Evolutionary conservation across 805 yeast species (phyloP), one percentile per base, ranked within the genome.

Genomic region (Ogataea zsoltii): DNA sequence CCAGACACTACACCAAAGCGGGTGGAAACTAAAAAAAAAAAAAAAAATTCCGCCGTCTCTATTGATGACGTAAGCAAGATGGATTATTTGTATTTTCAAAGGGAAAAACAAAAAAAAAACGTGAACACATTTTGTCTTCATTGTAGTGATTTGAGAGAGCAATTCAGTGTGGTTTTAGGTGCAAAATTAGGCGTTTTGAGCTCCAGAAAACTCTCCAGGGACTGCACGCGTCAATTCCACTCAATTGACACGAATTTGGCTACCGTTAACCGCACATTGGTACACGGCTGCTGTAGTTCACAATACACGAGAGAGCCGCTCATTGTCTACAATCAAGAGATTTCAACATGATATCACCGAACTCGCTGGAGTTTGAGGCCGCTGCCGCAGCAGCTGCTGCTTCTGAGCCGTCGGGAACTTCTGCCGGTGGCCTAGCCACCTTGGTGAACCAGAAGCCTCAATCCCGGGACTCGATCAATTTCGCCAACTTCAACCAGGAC

Each of bases 401-500:
- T 26, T 54, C 49, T 10, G 57, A 51, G 10, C 51, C 54, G 18
- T 43, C 45, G 15, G 45, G 49, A 18, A 54, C 44, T 13, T 44
- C 57, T 9, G 48, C 48, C n/a, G 42, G 46, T 21, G 14, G 11
- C n/a, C 13, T n/a, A 13, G 31, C 31, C 11, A 13, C 14, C 4
- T 7, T 28, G 13, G 31, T 11, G 31, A 19, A 47, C 18, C 48
- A 41, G 14, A 44, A 45, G 31, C 41, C 50, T n/a, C 35, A 31
- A 18, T 23, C 41, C 11, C 26, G 38, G 10, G 63, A 60, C 36
- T 42, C 53, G 2, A 62, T 77, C 16, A 76, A 74, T 56, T 76
- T 71, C 48, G 71, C 86, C 70, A 72, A 83, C 63, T 89, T 89
- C 76, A 91, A 91, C 67, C 98, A 91, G 71, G 96, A 91, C 66